Evolutionary conservation across 106 monocot genomes (phyloP).

Genomic region (Dioscorea alata): DNA sequence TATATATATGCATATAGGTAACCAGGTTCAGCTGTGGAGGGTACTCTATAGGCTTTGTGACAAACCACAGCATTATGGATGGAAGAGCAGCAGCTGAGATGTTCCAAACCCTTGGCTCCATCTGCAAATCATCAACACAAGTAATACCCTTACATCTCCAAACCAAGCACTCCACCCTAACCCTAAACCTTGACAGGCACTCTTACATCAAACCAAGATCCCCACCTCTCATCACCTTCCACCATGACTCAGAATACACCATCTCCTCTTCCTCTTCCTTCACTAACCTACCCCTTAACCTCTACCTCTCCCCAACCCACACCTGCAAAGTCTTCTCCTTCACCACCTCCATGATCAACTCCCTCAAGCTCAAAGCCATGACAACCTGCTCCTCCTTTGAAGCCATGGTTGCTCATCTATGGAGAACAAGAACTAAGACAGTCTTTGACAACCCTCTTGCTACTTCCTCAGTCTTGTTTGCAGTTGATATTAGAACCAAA

Average conservation of each 20-base stretch:
- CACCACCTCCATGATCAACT: slow-evolving; percentile 30
- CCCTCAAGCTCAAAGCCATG: slow-evolving; percentile 41
- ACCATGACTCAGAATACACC: slow-evolving; percentile 50
- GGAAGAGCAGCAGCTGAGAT: slow-evolving; percentile 72
- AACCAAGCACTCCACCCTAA: slow-evolving; percentile 50
- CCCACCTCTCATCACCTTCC: slow-evolving; percentile 59
- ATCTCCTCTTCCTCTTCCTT: slow-evolving; percentile 27
- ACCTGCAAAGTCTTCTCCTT: slow-evolving; percentile 39
- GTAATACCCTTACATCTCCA: slow-evolving; percentile 32
- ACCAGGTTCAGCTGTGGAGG: slow-evolving; percentile 76
- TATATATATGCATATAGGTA: slow-evolving; percentile 29
- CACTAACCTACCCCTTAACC: slow-evolving; percentile 11
- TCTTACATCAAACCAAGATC: slow-evolving; percentile 49
- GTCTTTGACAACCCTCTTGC: slow-evolving; percentile 26
- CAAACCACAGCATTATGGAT: slow-evolving; percentile 72
- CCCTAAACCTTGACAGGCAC: slow-evolving; percentile 38
- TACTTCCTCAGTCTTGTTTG: slow-evolving; percentile 54
- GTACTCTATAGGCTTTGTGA: slow-evolving; percentile 61
- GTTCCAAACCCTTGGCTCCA: slow-evolving; percentile 52
- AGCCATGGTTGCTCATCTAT: slow-evolving; percentile 67
- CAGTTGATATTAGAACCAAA: slow-evolving; percentile 61
- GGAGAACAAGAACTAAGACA: slow-evolving; percentile 58
- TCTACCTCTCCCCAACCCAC: slow-evolving; percentile 16
- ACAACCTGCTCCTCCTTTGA: slow-evolving; percentile 62
- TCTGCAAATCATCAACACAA: slow-evolving; percentile 45